Conservation (phyloP, 345 rosid genomes). For the Gossypium australe region DNA sequence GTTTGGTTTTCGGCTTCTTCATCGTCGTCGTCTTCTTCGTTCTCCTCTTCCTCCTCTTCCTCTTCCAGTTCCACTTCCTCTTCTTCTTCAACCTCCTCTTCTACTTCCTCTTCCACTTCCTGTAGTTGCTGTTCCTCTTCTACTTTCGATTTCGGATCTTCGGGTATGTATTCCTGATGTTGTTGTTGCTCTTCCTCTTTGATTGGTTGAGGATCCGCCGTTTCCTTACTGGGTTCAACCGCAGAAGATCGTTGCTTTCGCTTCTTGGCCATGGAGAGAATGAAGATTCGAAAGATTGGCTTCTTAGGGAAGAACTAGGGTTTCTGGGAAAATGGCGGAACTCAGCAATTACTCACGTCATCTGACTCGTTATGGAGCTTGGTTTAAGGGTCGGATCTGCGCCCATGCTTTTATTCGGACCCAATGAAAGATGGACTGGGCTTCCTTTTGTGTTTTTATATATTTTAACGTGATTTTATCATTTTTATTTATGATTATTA, state of each 20-base stretch:
- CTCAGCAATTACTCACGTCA: background rate
- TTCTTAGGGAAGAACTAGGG: slow-evolving; percentile 3
- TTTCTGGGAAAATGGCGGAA: background rate
- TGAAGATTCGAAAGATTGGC: background rate
- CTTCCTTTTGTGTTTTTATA: background rate
- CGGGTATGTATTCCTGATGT: slow-evolving; percentile 17
- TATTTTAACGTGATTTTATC: background rate
- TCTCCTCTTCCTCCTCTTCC: slow-evolving; percentile 30
- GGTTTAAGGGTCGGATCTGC: background rate
- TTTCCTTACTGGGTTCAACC: slow-evolving; percentile 15
- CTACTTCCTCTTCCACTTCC: slow-evolving; percentile 18
- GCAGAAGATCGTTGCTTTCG: slow-evolving; percentile 54
- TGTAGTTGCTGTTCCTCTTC: slow-evolving; percentile 5
- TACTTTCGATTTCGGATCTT: slow-evolving; percentile 1
- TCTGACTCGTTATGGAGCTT: background rate
- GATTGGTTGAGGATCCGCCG: slow-evolving; percentile 21
- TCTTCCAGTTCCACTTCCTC: slow-evolving; percentile 36
- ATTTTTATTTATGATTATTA: too few species aligned
- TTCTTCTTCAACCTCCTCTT: slow-evolving; percentile 25
- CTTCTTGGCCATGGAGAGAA: slow-evolving; percentile 51
- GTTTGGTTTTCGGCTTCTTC: slow-evolving; percentile 17
- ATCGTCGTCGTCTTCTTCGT: slow-evolving; percentile 4
- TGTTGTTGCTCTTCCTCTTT: slow-evolving; percentile 15
- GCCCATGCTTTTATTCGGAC: background rate
- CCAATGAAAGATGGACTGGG: background rate